Conservation (phyloP, 176 grass and related monocot species). For the Oropetium thomaeum region DNA sequence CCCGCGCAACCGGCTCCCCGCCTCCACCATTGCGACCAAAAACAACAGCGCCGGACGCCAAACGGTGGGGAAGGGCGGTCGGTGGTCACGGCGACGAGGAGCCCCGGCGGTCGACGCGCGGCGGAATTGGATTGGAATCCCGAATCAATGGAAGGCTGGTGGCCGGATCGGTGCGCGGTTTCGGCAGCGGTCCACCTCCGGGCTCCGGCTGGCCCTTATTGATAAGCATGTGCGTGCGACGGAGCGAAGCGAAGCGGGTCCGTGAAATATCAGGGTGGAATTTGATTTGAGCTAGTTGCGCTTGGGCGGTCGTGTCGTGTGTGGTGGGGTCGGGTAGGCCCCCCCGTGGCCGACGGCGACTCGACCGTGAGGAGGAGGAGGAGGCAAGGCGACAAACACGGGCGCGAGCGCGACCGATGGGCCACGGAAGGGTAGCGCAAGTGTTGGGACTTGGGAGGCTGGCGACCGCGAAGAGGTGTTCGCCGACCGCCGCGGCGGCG, state of each 20-base stretch:
- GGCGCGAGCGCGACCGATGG: background rate
- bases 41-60: no score
- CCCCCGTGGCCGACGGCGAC: slow-evolving; percentile 10
- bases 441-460: no score
- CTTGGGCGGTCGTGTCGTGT: background rate
- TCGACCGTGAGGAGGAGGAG: background rate
- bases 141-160: background rate
- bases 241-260: background rate
- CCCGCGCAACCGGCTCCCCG: slow-evolving; percentile 25
- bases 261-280: background rate
- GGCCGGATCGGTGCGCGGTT: background rate
- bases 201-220: background rate
- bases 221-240: background rate
- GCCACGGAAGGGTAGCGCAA: no score
- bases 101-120: background rate
- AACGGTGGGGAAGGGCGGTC: no score
- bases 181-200: background rate
- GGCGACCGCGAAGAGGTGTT: no score
- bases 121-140: background rate
- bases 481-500: no score
- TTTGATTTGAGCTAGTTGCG: background rate
- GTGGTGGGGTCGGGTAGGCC: background rate
- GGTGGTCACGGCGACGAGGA: background rate
- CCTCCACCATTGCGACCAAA: slow-evolving; percentile 50
- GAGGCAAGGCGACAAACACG: slow-evolving; percentile 9